Percentiles rank a stretch among this genome's conserved stretches.
Conservation (phyloP, 345 rosid species). For the Citrus maxima region DNA sequence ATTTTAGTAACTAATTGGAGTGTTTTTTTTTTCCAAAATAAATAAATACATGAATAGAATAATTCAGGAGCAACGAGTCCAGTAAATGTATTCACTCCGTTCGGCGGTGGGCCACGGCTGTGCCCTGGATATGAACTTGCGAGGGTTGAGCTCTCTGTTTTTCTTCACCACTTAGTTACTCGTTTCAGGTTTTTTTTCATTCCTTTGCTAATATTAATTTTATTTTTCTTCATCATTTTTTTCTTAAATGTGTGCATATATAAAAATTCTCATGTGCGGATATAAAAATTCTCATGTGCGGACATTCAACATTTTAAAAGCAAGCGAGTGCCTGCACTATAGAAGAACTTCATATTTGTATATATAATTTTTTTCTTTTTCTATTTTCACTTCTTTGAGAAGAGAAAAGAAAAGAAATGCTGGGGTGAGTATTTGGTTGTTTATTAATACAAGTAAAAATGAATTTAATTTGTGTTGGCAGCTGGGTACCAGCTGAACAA, state of each 20-base stretch:
- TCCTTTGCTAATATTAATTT: neutral
- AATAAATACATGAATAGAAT: constrained; percentile 27
- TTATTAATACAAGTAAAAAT: neutral
- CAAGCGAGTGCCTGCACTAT: neutral
- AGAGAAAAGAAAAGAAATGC: no score
- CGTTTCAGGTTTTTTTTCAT: constrained; percentile 41
- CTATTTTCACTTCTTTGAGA: no score
- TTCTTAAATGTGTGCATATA: neutral
- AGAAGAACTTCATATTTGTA: neutral
- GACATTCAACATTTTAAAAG: neutral
- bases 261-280: neutral
- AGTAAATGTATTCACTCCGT: constrained; percentile 46
- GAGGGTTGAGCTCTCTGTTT: constrained; percentile 59
- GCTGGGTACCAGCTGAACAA: constrained; percentile 88
- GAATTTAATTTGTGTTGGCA: constrained; percentile 18
- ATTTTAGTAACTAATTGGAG: neutral
- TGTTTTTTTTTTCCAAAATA: no score
- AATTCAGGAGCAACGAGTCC: constrained; percentile 45
- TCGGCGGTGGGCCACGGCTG: constrained; percentile 61
- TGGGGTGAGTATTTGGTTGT: neutral
- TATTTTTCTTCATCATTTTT: neutral
- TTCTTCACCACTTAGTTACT: constrained; percentile 56
- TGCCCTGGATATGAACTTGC: constrained; percentile 70
- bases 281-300: neutral
- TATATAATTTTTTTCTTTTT: no score